These are phyloP conservation scores for Orbilia javanica DNA, from an alignment of 2,329 filamentous ascomycete species.

Conservation along the genomic window DNA sequence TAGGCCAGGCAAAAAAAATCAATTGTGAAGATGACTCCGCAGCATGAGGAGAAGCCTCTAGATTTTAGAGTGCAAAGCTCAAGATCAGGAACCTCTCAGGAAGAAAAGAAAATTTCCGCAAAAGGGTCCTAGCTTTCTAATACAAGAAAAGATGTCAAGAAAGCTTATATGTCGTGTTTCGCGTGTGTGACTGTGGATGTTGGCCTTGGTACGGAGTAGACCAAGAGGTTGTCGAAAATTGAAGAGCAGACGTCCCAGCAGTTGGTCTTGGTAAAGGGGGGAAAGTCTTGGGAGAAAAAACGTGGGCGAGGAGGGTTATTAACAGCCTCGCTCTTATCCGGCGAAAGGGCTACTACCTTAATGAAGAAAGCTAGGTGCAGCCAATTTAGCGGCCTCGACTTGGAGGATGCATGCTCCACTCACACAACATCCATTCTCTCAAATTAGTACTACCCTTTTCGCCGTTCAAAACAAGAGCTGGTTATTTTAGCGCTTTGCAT, in stretches of 20 bases:
- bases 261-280: conserved; percentile 52
- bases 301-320: conserved; percentile 44
- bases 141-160: conserved; percentile 27
- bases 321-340: conserved; percentile 41
- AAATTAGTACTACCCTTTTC: conserved; percentile 14
- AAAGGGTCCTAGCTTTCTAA: neutral
- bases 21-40: neutral
- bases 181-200: conserved; percentile 42
- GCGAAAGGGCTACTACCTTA: conserved; percentile 37
- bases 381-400: conserved; percentile 41
- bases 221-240: conserved; percentile 39
- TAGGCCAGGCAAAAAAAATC: conserved; percentile 27
- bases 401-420: conserved; percentile 33
- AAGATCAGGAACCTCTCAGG: neutral
- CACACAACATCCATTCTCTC: conserved; percentile 22
- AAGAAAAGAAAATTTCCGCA: conserved; percentile 8
- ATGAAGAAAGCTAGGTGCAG: conserved; percentile 33
- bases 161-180: conserved; percentile 46
- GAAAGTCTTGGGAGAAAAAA: conserved; percentile 52
- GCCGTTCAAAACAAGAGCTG: conserved; percentile 12
- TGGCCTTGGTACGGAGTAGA: conserved; percentile 41
- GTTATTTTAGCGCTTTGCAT: conserved; percentile 13
- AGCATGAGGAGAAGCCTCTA: neutral
- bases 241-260: conserved; percentile 24
- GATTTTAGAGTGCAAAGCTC: neutral